Evolutionary conservation across 192 early-diverging fungal species (phyloP).

Genomic region (Podila horticola): DNA sequence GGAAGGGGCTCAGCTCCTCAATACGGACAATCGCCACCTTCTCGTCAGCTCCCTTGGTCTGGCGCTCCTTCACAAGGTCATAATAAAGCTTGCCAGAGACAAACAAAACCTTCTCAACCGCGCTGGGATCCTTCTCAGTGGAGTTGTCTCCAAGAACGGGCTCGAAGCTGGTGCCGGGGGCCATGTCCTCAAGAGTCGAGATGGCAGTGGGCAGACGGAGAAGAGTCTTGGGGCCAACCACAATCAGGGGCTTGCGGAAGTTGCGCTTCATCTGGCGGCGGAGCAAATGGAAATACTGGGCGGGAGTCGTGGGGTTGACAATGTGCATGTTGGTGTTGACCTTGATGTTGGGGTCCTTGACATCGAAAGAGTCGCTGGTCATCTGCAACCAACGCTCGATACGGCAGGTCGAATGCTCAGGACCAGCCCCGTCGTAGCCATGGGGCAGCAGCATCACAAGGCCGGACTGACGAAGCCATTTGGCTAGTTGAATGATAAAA

Average conservation of each 20-base stretch:
- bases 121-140: slow-evolving; percentile 48
- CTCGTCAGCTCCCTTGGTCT: slow-evolving; percentile 60
- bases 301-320: slow-evolving; percentile 91
- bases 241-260: slow-evolving; percentile 95
- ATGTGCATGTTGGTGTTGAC: slow-evolving; percentile 95
- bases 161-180: slow-evolving; percentile 83
- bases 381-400: slow-evolving; percentile 97
- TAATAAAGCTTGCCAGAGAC: slow-evolving; percentile 95
- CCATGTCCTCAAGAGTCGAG: slow-evolving; percentile 85
- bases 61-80: slow-evolving; percentile 87
- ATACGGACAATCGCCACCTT: slow-evolving; percentile 86
- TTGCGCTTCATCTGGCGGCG: slow-evolving; percentile 90
- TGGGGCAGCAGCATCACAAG: slow-evolving; percentile 95
- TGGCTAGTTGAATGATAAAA: slow-evolving; percentile 54
- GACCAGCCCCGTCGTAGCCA: slow-evolving; percentile 95
- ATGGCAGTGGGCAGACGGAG: slow-evolving; percentile 72
- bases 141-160: slow-evolving; percentile 79
- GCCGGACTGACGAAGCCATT: slow-evolving; percentile 94
- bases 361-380: slow-evolving; percentile 81
- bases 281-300: slow-evolving; percentile 96
- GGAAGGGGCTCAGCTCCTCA: slow-evolving; percentile 95
- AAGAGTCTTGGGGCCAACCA: slow-evolving; percentile 80
- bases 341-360: slow-evolving; percentile 55
- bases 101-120: slow-evolving; percentile 80
- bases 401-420: slow-evolving; percentile 93